Evolutionary conservation across 2,329 filamentous ascomycete species (phyloP).

Genomic region (Fusarium camptoceras): DNA sequence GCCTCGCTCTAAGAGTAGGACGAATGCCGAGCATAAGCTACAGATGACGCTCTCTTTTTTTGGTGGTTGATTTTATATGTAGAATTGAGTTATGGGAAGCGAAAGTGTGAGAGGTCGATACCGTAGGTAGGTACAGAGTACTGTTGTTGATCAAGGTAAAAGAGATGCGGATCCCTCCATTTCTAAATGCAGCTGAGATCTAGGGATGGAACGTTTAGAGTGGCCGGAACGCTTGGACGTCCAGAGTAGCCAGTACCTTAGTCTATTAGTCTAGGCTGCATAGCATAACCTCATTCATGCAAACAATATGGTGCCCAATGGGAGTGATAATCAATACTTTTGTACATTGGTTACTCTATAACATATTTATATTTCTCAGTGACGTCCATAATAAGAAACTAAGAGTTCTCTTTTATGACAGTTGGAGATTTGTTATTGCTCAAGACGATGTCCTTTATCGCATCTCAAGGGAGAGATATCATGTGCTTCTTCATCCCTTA

Average conservation of each 20-base stretch:
- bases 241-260: not conserved
- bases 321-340: not conserved
- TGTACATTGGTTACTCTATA: not conserved
- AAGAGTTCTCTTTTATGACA: not conserved
- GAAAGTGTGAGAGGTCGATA: slow-evolving; percentile 7
- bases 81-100: slow-evolving; percentile 17
- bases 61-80: slow-evolving; percentile 20
- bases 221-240: slow-evolving; percentile 16
- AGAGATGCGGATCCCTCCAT: slow-evolving; percentile 19
- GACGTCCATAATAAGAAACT: not conserved
- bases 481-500: not conserved
- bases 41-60: slow-evolving; percentile 24
- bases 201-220: slow-evolving; percentile 2
- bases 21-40: slow-evolving; percentile 63
- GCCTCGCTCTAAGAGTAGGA: slow-evolving; percentile 63
- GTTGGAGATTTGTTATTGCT: not conserved
- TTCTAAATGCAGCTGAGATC: slow-evolving; percentile 20
- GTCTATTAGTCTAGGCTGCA: not conserved
- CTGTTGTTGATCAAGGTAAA: slow-evolving; percentile 20
- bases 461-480: not conserved
- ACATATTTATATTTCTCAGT: not conserved
- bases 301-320: not conserved
- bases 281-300: slow-evolving; percentile 8
- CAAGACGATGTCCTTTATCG: not conserved
- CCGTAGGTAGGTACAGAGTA: no score